Evolutionary conservation across 768 basidiomycete genomes (phyloP).

Genomic region (Lactarius hatsudake): DNA sequence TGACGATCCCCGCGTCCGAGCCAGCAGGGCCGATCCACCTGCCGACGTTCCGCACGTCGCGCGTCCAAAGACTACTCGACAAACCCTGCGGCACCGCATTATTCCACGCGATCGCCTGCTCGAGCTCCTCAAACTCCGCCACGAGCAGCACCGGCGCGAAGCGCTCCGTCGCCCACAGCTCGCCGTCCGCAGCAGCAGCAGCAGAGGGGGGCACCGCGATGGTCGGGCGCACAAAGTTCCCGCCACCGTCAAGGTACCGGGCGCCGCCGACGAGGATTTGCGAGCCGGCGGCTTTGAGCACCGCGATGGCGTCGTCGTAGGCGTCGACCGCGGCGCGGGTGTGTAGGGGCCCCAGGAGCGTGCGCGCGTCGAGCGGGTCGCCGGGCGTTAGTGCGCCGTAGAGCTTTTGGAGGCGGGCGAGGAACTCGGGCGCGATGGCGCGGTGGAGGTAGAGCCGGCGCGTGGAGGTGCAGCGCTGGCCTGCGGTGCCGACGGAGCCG

Average conservation of each 20-base stretch:
- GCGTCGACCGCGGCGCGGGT: constrained; percentile 60
- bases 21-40: constrained; percentile 91
- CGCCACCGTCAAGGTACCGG: constrained; percentile 52
- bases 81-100: constrained; percentile 91
- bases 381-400: constrained; percentile 74
- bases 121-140: constrained; percentile 80
- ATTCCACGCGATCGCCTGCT: constrained; percentile 86
- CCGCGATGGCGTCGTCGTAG: constrained; percentile 60
- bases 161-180: constrained; percentile 75
- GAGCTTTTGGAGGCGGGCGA: constrained; percentile 66
- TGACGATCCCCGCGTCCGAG: constrained; percentile 89
- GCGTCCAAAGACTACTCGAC: constrained; percentile 89
- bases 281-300: constrained; percentile 63
- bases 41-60: constrained; percentile 77
- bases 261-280: constrained; percentile 75
- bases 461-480: constrained; percentile 85
- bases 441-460: constrained; percentile 87
- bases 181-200: constrained; percentile 49
- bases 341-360: constrained; percentile 87
- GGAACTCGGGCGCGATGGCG: constrained; percentile 70
- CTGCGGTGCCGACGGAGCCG: constrained; percentile 83
- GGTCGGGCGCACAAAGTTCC: constrained; percentile 89
- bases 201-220: constrained; percentile 66
- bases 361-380: constrained; percentile 74
- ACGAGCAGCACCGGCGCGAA: constrained; percentile 91